phyloP scores from a whole-genome alignment of 108 stramenopile genomes.

The Ochromonas danica region DNA sequence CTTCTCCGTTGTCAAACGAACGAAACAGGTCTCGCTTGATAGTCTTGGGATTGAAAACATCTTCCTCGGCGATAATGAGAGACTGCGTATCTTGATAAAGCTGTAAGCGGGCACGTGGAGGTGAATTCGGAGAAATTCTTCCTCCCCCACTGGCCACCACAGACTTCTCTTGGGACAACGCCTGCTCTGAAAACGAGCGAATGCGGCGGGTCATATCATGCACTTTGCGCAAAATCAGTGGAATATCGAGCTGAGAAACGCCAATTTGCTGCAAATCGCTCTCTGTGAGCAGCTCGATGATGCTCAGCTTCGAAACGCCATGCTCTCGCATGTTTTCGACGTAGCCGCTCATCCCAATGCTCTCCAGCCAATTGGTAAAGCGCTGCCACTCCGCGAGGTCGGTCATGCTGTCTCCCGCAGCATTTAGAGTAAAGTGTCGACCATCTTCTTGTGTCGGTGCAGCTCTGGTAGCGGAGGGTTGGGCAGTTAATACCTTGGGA shows the following conservation, averaged over 20 bases:
- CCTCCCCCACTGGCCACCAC: not conserved
- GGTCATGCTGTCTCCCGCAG: slow-evolving; percentile 6
- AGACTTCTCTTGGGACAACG: not conserved
- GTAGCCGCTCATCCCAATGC: slow-evolving; percentile 14
- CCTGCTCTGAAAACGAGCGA: not conserved
- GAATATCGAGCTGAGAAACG: not conserved
- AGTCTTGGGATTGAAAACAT: not conserved
- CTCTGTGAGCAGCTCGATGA: slow-evolving; percentile 9
- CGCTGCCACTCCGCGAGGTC: slow-evolving; percentile 31
- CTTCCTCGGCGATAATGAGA: not conserved
- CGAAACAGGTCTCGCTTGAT: not conserved
- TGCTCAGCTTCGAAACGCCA: slow-evolving; percentile 22
- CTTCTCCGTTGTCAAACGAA: not conserved
- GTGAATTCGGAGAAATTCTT: not conserved
- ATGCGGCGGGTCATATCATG: not conserved
- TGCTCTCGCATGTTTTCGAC: not conserved
- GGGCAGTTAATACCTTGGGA: too few species aligned
- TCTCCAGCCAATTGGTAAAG: slow-evolving; percentile 7
- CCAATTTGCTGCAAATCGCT: slow-evolving; percentile 12
- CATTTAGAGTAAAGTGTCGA: too few species aligned
- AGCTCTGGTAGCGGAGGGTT: too few species aligned
- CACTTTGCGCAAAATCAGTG: not conserved
- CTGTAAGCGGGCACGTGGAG: not conserved
- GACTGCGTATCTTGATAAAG: not conserved
- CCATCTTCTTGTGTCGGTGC: too few species aligned